Evolutionary conservation across 768 basidiomycete species (phyloP).

Genomic region (Lactifluus echinatus): DNA sequence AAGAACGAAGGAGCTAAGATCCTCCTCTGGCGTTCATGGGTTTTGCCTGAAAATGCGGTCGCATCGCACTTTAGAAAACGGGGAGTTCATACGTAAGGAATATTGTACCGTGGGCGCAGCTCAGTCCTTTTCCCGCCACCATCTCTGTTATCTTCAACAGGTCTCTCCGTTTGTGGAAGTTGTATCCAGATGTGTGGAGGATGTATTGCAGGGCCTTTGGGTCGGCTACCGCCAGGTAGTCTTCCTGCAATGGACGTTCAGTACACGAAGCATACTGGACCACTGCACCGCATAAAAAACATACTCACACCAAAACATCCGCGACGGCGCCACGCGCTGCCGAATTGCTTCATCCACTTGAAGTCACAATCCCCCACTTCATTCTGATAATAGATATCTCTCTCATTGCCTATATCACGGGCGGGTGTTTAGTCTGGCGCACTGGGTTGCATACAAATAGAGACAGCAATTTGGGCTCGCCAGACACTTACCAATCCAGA

Average conservation of each 20-base stretch:
- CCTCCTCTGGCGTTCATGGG: slow-evolving; percentile 22
- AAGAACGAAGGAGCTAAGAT: slow-evolving; percentile 24
- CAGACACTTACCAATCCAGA: slow-evolving; percentile 6
- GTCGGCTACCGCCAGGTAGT: neutral
- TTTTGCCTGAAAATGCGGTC: slow-evolving; percentile 10
- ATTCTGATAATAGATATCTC: slow-evolving; percentile 18
- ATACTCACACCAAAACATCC: slow-evolving; percentile 18
- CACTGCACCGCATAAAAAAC: neutral
- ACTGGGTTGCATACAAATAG: neutral
- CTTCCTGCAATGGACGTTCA: neutral
- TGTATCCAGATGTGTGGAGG: slow-evolving; percentile 25
- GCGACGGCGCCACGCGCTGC: slow-evolving; percentile 15
- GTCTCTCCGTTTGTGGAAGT: slow-evolving; percentile 19
- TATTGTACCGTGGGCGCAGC: slow-evolving; percentile 17
- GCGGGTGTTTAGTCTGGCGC: neutral
- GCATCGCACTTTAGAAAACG: neutral
- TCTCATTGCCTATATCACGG: slow-evolving; percentile 23
- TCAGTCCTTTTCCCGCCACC: slow-evolving; percentile 18
- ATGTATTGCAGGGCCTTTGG: slow-evolving; percentile 25
- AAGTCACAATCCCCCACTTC: slow-evolving; percentile 23
- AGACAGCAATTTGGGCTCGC: neutral
- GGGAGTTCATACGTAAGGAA: neutral
- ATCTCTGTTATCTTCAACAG: slow-evolving; percentile 17
- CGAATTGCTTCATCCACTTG: slow-evolving; percentile 10
- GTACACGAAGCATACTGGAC: neutral